phyloP scores from a whole-genome alignment of 2,329 filamentous ascomycete genomes.

The Phialocephala subalpina region DNA sequence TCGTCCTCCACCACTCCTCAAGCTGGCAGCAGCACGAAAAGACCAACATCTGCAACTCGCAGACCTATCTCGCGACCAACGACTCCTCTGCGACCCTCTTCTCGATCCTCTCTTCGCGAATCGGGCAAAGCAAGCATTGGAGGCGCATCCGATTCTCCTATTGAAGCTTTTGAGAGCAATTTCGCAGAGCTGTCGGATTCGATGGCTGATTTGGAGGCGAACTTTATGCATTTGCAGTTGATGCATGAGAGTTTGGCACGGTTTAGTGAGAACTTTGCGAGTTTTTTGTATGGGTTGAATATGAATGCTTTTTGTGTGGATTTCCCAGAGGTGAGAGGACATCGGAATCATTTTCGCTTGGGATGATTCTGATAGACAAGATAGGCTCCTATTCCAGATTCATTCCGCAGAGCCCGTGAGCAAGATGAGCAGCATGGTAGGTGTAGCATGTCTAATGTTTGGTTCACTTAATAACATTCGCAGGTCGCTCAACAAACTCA shows the following conservation, averaged over 20 bases:
- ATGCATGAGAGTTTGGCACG: conserved; percentile 95
- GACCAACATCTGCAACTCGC: conserved; percentile 38
- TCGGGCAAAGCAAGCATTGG: conserved; percentile 65
- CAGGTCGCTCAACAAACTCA: conserved; percentile 45
- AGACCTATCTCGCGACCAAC: conserved; percentile 68
- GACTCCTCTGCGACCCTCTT: conserved; percentile 89
- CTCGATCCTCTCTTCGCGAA: conserved; percentile 83
- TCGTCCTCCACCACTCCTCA: conserved; percentile 42
- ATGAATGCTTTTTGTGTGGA: conserved; percentile 99
- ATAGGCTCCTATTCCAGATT: conserved; percentile 83
- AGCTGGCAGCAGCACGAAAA: conserved; percentile 38
- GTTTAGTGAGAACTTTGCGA: conserved; percentile 95
- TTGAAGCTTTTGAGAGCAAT: conserved; percentile 85
- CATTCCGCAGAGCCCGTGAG: conserved; percentile 74
- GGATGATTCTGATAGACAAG: background rate
- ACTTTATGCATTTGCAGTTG: conserved; percentile 95
- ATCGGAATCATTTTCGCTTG: background rate
- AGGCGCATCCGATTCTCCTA: conserved; percentile 67
- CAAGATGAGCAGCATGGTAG: conserved; percentile 59
- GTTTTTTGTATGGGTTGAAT: conserved; percentile 94
- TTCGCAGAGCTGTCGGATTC: conserved; percentile 94
- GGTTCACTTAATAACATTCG: conserved; percentile 24
- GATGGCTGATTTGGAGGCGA: conserved; percentile 94
- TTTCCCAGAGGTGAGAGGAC: conserved; percentile 81
- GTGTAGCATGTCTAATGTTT: conserved; percentile 18